Conservation (phyloP, 208 protist genomes). For the Strigomonas galati region DNA sequence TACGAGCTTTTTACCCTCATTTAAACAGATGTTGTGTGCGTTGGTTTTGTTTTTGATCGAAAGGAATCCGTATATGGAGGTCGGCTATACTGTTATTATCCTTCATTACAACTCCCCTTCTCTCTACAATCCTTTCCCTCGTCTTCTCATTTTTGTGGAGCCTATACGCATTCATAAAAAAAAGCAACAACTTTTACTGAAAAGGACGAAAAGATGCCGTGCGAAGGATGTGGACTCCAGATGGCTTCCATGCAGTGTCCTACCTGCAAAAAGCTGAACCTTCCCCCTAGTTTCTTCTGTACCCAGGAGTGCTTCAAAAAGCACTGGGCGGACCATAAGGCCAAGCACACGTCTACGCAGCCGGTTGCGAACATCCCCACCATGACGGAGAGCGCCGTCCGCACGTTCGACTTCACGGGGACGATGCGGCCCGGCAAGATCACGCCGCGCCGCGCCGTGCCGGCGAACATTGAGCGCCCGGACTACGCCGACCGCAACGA, state of each 20-base stretch:
- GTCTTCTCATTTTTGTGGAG: background rate
- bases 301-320: conserved; percentile 85
- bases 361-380: conserved; percentile 76
- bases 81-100: no score
- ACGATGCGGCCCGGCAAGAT: conserved; percentile 80
- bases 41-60: no score
- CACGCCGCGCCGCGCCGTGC: conserved; percentile 77
- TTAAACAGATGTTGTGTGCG: no score
- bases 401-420: conserved; percentile 80
- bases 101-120: no score
- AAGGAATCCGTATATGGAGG: no score
- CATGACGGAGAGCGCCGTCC: conserved; percentile 72
- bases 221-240: conserved; percentile 77
- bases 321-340: conserved; percentile 84
- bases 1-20: no score
- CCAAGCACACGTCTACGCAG: conserved; percentile 71
- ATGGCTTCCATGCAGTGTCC: conserved; percentile 85
- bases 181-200: background rate
- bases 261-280: conserved; percentile 86
- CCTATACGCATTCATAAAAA: background rate
- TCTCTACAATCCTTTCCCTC: background rate
- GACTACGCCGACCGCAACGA: conserved; percentile 88
- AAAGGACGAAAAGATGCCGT: conserved; percentile 41
- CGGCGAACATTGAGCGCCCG: conserved; percentile 60
- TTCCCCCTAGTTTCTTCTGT: conserved; percentile 90